Evolutionary conservation across 169 alveolate species (phyloP).

Genomic region (Plasmodium knowlesi): DNA sequence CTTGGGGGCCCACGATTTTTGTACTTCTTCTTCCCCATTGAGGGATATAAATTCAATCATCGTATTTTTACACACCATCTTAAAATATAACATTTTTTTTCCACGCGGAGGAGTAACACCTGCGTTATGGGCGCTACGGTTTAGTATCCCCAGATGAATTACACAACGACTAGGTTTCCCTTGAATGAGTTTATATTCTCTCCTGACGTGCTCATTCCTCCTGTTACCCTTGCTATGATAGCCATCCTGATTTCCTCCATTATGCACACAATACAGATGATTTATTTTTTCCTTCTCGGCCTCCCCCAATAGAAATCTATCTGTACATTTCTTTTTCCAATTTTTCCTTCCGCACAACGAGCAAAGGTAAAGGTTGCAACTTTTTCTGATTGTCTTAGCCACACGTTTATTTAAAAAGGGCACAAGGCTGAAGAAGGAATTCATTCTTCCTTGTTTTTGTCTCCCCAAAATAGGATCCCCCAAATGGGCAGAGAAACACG

Average conservation of each 20-base stretch:
- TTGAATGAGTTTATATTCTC: background rate
- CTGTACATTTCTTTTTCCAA: background rate
- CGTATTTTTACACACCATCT: background rate
- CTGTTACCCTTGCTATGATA: background rate
- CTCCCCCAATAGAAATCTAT: background rate
- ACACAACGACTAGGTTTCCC: background rate
- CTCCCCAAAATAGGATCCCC: background rate
- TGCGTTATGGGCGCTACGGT: background rate
- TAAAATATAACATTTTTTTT: background rate
- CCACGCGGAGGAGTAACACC: background rate
- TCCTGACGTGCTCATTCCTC: background rate
- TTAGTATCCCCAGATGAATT: background rate
- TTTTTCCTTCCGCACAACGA: background rate
- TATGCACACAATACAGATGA: background rate
- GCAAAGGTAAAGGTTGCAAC: background rate
- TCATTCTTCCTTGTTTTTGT: background rate
- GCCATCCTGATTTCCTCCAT: background rate
- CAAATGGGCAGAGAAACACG: background rate
- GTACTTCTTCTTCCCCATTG: background rate
- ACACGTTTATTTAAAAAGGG: background rate
- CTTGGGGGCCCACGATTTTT: background rate
- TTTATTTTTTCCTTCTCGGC: background rate
- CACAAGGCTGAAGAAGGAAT: background rate
- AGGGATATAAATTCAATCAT: constrained; percentile 3
- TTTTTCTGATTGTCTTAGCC: background rate